Percentiles rank a stretch among this genome's conserved stretches.
Conservation (phyloP, 495 filamentous ascomycete species). For the Amorphotheca resinae region DNA sequence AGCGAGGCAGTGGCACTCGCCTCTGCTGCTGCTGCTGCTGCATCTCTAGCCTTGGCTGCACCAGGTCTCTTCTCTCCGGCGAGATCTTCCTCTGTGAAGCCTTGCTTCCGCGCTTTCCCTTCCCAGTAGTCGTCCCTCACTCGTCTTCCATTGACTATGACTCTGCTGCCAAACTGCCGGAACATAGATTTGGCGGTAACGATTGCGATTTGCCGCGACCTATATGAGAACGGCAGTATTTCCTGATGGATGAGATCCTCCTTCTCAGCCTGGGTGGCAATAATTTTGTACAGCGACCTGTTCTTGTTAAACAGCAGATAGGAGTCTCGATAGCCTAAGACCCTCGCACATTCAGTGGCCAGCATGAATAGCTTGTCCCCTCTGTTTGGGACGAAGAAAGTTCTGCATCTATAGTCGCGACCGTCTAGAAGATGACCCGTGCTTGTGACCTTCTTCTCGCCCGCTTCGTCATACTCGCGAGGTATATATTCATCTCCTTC, state of each 20-base stretch:
- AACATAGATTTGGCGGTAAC: conserved; percentile 99
- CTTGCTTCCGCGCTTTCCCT: conserved; percentile 89
- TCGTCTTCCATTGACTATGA: conserved; percentile 78
- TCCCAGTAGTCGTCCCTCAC: conserved; percentile 99
- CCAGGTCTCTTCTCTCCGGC: conserved; percentile 95
- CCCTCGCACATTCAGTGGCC: conserved; percentile 92
- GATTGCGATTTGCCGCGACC: conserved; percentile 95
- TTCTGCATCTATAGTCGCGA: conserved; percentile 85
- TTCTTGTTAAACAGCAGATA: conserved; percentile 99
- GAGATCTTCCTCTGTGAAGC: conserved; percentile 93
- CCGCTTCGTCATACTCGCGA: conserved; percentile 82
- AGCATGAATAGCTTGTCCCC: conserved; percentile 97
- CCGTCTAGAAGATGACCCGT: conserved; percentile 71
- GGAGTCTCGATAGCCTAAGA: conserved; percentile 90
- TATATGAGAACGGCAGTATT: conserved; percentile 92
- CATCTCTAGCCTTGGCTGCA: conserved; percentile 76
- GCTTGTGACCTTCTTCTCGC: conserved; percentile 82
- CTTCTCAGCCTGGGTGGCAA: conserved; percentile 90
- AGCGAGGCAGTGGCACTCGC: conserved; percentile 29
- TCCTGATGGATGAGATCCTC: conserved; percentile 92
- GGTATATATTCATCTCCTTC: conserved; percentile 96
- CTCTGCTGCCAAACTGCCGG: conserved; percentile 91
- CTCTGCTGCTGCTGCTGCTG: conserved; percentile 44
- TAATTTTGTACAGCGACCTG: conserved; percentile 92
- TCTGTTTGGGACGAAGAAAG: conserved; percentile 81